Evolutionary conservation across 2,329 filamentous ascomycete species (phyloP), one percentile per base, ranked within the genome.

Genomic region (Penicillium paneum): DNA sequence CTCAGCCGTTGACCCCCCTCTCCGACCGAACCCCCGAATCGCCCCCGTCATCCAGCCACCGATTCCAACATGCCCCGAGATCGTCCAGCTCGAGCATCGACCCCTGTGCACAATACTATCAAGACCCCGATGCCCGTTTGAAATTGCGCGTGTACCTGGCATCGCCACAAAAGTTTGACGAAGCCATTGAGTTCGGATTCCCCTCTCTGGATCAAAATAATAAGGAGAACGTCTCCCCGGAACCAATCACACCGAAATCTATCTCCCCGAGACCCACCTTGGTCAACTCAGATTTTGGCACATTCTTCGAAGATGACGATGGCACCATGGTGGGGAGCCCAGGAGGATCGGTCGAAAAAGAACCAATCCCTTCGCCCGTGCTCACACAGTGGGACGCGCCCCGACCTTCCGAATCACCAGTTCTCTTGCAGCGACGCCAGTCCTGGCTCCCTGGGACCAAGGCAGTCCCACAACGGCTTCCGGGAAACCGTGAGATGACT

Each of bases 91-190:
- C 79, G 1, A 80, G 79, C 19, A 83, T 89, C 54, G 90, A 95
- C 64, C 81, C 87, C 5, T 80, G 82, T 32, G 89, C 90, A 4
- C 84, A 89, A 35, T 89, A 96, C 74, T 97, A 96, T 67, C 90
- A 91, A 69, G 91, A 97, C 64, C 91, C 91, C 0, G 90, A 96
- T 69, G 90, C 92, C 36, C 84, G 93, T 32, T 80, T 90, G 64
- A 96, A 95, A 74, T 78, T 97, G 19, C 86, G 91, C 12, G 85
- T 90, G 7, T 96, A 92, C 66, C 82, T 96, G 19, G 89, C 90
- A 8, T 96, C 91, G 1, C 89, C 92, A 0, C 90, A 96, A 63
- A 96, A 96, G 69, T 97, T 97, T 64, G 93, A 97, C 69, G 93
- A 97, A 73, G 91, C 90, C 1, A 83, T 97, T 49, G 90, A 96